Percentiles rank a stretch among this genome's conserved stretches.
These are phyloP conservation scores for Albatrellus sp. DNA, from an alignment of 1,284 basidiomycete species.

Conservation along the genomic window DNA sequence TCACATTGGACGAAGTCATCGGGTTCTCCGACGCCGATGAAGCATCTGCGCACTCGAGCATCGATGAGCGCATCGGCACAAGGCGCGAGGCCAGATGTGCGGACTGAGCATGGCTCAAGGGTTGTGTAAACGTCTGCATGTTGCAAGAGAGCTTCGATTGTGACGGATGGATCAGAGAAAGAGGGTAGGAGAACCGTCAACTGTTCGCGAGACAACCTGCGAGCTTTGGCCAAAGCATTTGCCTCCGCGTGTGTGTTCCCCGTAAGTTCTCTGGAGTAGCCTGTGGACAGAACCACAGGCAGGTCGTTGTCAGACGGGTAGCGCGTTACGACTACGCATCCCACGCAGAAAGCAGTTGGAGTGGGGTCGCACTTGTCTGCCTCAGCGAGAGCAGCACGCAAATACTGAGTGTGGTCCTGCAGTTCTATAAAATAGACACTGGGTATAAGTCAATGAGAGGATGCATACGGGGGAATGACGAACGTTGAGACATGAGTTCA, in stretches of 20 bases:
- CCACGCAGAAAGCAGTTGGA: slow-evolving; percentile 89
- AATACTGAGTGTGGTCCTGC: slow-evolving; percentile 32
- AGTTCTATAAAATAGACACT: neutral
- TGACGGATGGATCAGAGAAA: slow-evolving; percentile 13
- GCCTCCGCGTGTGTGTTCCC: slow-evolving; percentile 99
- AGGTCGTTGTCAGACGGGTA: slow-evolving; percentile 24
- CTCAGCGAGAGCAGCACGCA: slow-evolving; percentile 59
- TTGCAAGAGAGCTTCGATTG: slow-evolving; percentile 35
- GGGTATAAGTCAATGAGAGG: neutral
- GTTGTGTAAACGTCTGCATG: slow-evolving; percentile 82
- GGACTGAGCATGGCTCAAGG: slow-evolving; percentile 90
- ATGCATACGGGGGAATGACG: neutral
- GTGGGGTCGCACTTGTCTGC: slow-evolving; percentile 64
- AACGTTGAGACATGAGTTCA: neutral
- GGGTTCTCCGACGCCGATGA: slow-evolving; percentile 88
- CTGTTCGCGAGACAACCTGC: slow-evolving; percentile 27
- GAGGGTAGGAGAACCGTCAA: slow-evolving; percentile 31
- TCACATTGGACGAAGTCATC: slow-evolving; percentile 93
- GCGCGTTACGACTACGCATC: slow-evolving; percentile 65
- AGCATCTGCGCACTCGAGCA: slow-evolving; percentile 63
- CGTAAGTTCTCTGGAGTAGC: slow-evolving; percentile 84
- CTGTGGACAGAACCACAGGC: slow-evolving; percentile 58
- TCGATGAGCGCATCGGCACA: slow-evolving; percentile 81
- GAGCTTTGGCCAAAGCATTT: slow-evolving; percentile 78
- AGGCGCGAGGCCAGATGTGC: slow-evolving; percentile 78